Evolutionary conservation across 352 stramenopile genomes (phyloP), one percentile per base, ranked within the genome.

Genomic region (Halophytophthora batemanensis): DNA sequence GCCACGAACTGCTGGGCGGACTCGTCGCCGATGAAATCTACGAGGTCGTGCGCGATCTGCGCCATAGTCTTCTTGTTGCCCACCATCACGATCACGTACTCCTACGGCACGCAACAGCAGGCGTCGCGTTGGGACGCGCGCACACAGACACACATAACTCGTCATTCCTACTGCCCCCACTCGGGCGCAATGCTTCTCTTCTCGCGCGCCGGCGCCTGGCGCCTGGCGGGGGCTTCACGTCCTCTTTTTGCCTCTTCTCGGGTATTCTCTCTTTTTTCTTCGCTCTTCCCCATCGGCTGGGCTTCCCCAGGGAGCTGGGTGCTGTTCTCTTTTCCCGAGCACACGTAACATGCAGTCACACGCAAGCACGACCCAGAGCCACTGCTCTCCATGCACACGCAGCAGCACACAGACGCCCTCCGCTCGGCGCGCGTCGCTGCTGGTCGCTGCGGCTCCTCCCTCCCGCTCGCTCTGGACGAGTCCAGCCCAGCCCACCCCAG

Each of bases 31-130:
- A 93, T 90, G 31, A 93, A 93, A 51, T 93, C 80, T 41, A 89
- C 69, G 35, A 93, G 75, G 61, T 91, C 82, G 58, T 82, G 63
- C 12, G 75, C 70, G 61, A 93, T 90, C 66, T 91, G 80, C 53
- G 66, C 71, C 80, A 93, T 89, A 45, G 73, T 85, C 63, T 91
- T 91, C 71, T 90, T 88, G 71, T 91, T 93, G 66, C 74, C 67
- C 53, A 93, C 82, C 82, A 93, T 90, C 23, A 89, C 77, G 52
- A 88, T 74, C 43, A 93, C 79, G 59, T 89, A 93, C 69, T 93
- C 80, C 81, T 91, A 61, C 53, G 50, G 59, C 43, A 28, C 45
- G 8, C 44, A 44, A 12, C 46, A 17, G 38, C 38, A 25, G 22
- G 31, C 51, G 29, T 39, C 41, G 23, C 48, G 29, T 42, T 53